Evolutionary conservation across 495 filamentous ascomycete species (phyloP), one percentile per base, ranked within the genome.

Genomic region (Achaetomiella virescens): DNA sequence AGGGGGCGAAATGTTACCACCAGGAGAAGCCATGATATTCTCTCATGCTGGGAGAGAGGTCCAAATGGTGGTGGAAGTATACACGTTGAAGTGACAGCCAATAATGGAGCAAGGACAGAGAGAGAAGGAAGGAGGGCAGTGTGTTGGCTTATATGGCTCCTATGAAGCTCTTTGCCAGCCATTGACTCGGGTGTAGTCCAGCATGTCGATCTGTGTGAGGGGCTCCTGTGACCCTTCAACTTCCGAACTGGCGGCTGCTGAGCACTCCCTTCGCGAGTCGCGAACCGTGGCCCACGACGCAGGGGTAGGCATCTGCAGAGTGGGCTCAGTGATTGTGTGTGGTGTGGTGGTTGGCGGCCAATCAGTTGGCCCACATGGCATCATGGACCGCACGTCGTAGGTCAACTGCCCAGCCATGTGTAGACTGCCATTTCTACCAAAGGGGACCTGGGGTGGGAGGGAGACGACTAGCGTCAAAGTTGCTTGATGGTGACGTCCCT

Each of bases 21-120:
- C 76, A 81, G 71, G 77, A 81, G 69, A 82, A 81, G 70, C 78
- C 79, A 81, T 82, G 79, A 55, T 81, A 82, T 68, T 80, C 77
- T 80, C 78, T 78, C 78, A 80, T 81, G 62, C 67, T 64, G 37
- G 40, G 40, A 62, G 51, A 60, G 54, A 36, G 29, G 20, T 43
- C 46, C 20, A 27, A 41, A 38, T 54, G 52, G 57, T 48, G 46
- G 57, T 59, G 20, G 21, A 14, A n/a, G 42, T 20, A 31, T 25
- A 12, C 22, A 1, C 18, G 35, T n/a, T 27, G 33, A 24, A 50
- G 6, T 6, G 20, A 14, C 48, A 29, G 33, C 22, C 36, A 50
- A 35, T 21, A 17, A 53, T 33, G 25, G 14, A 12, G 27, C 15
- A 15, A 44, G 20, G 27, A 44, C 27, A 44, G 24, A 6, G 14